Conservation (phyloP, 2,329 filamentous ascomycete genomes). For the Trichoderma guizhouense region DNA sequence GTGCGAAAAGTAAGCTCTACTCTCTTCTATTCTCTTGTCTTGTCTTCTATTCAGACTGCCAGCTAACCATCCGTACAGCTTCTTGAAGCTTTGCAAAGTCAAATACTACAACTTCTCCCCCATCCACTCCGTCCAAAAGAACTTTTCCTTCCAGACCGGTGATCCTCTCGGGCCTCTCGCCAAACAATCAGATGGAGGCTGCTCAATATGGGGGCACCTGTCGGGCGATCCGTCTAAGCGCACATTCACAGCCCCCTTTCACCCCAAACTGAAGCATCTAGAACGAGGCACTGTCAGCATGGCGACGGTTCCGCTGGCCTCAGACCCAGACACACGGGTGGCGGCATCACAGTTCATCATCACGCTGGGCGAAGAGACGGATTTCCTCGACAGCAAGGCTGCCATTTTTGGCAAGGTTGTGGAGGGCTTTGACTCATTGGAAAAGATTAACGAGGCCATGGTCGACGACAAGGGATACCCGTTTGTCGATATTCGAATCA, state of each 20-base stretch:
- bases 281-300: slow-evolving; percentile 94
- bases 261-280: slow-evolving; percentile 81
- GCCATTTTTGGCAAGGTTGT: slow-evolving; percentile 94
- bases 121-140: slow-evolving; percentile 85
- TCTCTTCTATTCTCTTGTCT: neutral
- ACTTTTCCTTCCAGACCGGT: slow-evolving; percentile 94
- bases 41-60: neutral
- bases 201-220: slow-evolving; percentile 85
- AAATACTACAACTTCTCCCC: slow-evolving; percentile 99
- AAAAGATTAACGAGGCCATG: slow-evolving; percentile 89
- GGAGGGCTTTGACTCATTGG: slow-evolving; percentile 89
- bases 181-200: slow-evolving; percentile 83
- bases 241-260: slow-evolving; percentile 79
- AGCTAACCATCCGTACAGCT: slow-evolving; percentile 53
- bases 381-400: slow-evolving; percentile 89
- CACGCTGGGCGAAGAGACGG: slow-evolving; percentile 82
- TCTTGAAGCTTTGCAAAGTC: slow-evolving; percentile 96
- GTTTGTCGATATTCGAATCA: slow-evolving; percentile 89
- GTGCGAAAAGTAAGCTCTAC: slow-evolving; percentile 82
- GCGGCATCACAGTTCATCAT: slow-evolving; percentile 93
- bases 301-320: slow-evolving; percentile 78
- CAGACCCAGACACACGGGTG: slow-evolving; percentile 75
- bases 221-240: slow-evolving; percentile 64
- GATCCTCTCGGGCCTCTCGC: slow-evolving; percentile 88
- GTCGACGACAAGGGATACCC: slow-evolving; percentile 83